Percentiles rank a stretch among this genome's conserved stretches.
Conservation (phyloP, 345 rosid species). For the Aquilaria sinensis region DNA sequence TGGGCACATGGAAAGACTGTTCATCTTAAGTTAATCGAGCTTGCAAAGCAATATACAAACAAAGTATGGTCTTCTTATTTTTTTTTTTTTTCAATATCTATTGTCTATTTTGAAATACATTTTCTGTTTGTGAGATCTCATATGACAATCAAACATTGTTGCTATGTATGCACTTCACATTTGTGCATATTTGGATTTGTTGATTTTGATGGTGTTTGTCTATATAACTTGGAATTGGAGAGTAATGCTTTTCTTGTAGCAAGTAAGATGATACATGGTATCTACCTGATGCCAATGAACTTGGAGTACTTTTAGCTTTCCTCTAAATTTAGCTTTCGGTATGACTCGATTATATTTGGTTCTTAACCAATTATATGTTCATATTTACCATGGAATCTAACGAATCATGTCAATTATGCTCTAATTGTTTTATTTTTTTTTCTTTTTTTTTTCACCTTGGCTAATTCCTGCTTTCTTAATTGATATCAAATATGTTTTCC, state of each 20-base stretch:
- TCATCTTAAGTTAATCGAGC: conserved; percentile 74
- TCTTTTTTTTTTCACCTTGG: background rate
- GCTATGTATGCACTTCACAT: background rate
- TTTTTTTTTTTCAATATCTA: background rate
- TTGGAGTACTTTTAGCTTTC: too few relatives aligned
- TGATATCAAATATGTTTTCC: too few relatives aligned
- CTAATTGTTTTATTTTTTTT: background rate
- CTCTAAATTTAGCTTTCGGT: too few relatives aligned
- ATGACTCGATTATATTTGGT: background rate
- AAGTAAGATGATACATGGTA: too few relatives aligned
- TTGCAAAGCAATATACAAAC: conserved; percentile 73
- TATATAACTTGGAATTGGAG: too few relatives aligned
- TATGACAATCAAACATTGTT: background rate
- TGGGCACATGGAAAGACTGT: conserved; percentile 91
- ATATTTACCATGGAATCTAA: conserved; percentile 4
- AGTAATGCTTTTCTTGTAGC: too few relatives aligned
- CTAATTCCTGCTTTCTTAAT: background rate
- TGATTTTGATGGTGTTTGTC: background rate
- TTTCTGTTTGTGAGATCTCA: too few relatives aligned
- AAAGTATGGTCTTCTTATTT: conserved; percentile 39
- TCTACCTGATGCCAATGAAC: too few relatives aligned
- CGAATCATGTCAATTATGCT: background rate
- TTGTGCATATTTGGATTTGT: conserved; percentile 5
- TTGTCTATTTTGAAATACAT: background rate
- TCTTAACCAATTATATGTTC: background rate